Percentiles rank a stretch among this genome's conserved stretches.
Conservation (phyloP, 2,329 filamentous ascomycete genomes). For the Calonectria hawksworthii region DNA sequence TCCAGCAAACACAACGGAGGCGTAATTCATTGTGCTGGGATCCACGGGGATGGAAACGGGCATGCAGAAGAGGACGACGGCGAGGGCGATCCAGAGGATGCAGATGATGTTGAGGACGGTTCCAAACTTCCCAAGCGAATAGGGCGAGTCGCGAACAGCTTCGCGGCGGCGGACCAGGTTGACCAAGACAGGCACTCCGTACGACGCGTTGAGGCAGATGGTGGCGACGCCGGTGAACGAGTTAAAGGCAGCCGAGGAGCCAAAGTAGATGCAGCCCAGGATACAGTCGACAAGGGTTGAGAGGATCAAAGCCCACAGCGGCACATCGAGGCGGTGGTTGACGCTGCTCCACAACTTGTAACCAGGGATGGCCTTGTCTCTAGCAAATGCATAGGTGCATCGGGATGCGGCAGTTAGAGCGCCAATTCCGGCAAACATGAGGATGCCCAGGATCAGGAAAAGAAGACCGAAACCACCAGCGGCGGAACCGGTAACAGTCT, state of each 20-base stretch:
- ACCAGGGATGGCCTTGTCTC: constrained; percentile 81
- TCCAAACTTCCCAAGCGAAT: constrained; percentile 78
- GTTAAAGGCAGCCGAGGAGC: constrained; percentile 82
- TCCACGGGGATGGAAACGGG: constrained; percentile 72
- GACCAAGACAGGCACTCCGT: constrained; percentile 82
- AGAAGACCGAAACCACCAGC: constrained; percentile 82
- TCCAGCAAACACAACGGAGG: constrained; percentile 74
- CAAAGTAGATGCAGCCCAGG: constrained; percentile 84
- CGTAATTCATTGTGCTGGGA: constrained; percentile 74
- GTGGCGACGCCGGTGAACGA: constrained; percentile 85
- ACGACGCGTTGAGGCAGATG: constrained; percentile 82
- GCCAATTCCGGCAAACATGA: constrained; percentile 82
- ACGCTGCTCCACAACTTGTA: constrained; percentile 77
- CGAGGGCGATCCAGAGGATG: constrained; percentile 78
- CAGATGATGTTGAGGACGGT: constrained; percentile 77
- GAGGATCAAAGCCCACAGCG: constrained; percentile 77
- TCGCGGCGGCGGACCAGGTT: constrained; percentile 76
- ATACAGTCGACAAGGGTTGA: constrained; percentile 78
- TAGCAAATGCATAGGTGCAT: constrained; percentile 82
- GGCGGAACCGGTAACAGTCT: constrained; percentile 79
- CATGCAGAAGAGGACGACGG: constrained; percentile 83
- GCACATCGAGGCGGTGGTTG: constrained; percentile 76
- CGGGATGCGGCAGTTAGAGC: constrained; percentile 81
- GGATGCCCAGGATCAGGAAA: constrained; percentile 82
- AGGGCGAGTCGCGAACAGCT: constrained; percentile 75